Conservation (phyloP, 352 stramenopile genomes). For the Peronosclerospora sorghi region DNA sequence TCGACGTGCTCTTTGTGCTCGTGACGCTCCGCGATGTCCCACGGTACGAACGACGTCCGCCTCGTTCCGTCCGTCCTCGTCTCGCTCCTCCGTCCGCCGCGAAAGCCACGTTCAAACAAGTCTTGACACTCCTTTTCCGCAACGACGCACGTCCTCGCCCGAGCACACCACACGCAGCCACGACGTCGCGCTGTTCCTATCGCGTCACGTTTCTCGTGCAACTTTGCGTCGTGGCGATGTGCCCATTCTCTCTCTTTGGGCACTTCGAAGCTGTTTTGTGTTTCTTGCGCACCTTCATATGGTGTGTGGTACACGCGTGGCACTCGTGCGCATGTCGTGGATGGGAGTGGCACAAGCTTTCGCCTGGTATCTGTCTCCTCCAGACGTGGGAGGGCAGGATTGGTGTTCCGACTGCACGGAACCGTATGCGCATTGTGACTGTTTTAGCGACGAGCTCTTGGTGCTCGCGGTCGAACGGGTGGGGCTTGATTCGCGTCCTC, state of each 20-base stretch:
- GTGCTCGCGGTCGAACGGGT: constrained; percentile 36
- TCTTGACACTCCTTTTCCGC: constrained; percentile 75
- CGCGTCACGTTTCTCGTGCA: constrained; percentile 47
- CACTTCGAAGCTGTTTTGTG: constrained; percentile 40
- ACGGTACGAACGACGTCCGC: constrained; percentile 24
- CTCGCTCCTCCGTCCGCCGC: no score
- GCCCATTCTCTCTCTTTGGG: constrained; percentile 63
- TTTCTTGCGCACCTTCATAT: constrained; percentile 54
- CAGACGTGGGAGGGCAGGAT: constrained; percentile 48
- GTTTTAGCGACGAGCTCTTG: constrained; percentile 60
- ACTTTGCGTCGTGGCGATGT: constrained; percentile 32
- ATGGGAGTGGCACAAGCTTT: no score
- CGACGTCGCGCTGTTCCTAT: constrained; percentile 28
- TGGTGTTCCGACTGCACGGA: constrained; percentile 60
- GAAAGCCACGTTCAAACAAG: constrained; percentile 65
- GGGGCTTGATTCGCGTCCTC: not conserved
- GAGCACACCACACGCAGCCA: constrained; percentile 9
- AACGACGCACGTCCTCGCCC: constrained; percentile 53
- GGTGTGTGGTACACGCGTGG: no score
- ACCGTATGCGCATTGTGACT: constrained; percentile 55
- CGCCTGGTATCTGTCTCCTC: no score
- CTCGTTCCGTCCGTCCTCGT: no score
- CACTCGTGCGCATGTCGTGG: no score
- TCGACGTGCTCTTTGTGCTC: constrained; percentile 63
- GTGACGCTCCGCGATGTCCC: constrained; percentile 44